phyloP scores from a whole-genome alignment of 129 eudicot genomes.

The Flaveria brownii region DNA sequence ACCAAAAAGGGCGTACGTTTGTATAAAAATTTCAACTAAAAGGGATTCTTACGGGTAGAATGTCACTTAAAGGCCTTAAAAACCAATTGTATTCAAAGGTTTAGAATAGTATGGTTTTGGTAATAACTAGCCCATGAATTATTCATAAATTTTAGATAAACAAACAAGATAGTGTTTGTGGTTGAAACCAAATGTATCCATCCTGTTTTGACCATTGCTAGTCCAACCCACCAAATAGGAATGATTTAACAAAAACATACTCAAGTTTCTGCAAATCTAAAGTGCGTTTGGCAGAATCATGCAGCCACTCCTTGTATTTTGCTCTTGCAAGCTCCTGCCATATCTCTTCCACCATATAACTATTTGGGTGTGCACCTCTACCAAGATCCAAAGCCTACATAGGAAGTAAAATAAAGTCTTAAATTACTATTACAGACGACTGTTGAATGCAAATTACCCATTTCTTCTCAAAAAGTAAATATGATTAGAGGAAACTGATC shows the following conservation, averaged over 20 bases:
- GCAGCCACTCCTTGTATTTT: constrained; percentile 72
- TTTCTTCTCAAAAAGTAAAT: background rate
- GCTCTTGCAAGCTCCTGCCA: constrained; percentile 95
- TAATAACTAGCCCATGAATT: background rate
- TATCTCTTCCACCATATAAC: constrained; percentile 89
- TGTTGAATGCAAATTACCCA: background rate
- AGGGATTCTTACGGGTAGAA: background rate
- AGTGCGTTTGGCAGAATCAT: constrained; percentile 61
- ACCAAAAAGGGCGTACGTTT: background rate
- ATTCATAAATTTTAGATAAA: background rate
- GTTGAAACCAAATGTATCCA: background rate
- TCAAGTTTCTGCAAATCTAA: constrained; percentile 65
- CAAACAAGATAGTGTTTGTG: background rate
- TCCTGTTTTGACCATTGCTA: background rate
- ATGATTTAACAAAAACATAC: constrained; percentile 33
- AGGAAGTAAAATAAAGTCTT: background rate
- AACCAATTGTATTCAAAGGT: background rate
- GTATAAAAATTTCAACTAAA: background rate
- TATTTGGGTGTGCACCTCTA: constrained; percentile 70
- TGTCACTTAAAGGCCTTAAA: background rate
- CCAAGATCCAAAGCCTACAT: constrained; percentile 89
- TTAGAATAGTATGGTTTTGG: background rate
- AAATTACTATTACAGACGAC: background rate
- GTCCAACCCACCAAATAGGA: background rate
- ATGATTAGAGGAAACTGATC: background rate